Evolutionary conservation across 2,329 filamentous ascomycete genomes (phyloP), one percentile per base, ranked within the genome.

Genomic region (Fusarium abutilonis): DNA sequence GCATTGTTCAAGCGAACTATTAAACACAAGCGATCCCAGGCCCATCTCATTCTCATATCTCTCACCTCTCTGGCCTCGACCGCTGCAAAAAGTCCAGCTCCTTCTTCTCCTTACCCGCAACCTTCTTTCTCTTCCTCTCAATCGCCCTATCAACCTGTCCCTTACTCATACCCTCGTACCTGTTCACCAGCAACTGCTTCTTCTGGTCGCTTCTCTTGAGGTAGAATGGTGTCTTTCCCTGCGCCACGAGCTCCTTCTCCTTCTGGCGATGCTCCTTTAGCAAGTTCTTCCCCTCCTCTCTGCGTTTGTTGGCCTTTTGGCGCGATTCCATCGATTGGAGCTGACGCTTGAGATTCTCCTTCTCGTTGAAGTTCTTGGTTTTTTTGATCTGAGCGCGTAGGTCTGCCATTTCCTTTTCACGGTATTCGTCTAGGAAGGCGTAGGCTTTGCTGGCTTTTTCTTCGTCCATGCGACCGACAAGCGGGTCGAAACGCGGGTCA

Each of bases 151-250:
- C 90, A 57, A 93, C 85, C 77, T 97, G 89, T 74, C 88, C 89
- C 73, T 90, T 89, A 77, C 91, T 95, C 89, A 98, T 90, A 57
- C 86, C 85, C 69, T 89, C 85, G 77, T 91, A 97, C 74, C 89
- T 87, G 70, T 95, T 89, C 72, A 91, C 81, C 61, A 97, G 80
- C 52, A 93, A 82, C 76, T 89, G 82, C 82, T 94, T 92, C 88
- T 95, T 96, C 81, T 95, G 86, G 78, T 97, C 94, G 72, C 88
- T 87, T 80, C 89, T 89, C 86, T 99, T 99, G 70, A 98, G 80
- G 77, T 92, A 98, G 79, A 93, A 99, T 0, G 95, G 94, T 74
- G 85, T 87, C 86, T 97, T 97, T 60, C 95, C 95, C 79, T 96
- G 86, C 70, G 87, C 87, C 47, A 98, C 88, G 59, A 91, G 79